These are phyloP conservation scores for Pistacia integerrima DNA, from an alignment of 345 rosid genomes.

Conservation along the genomic window DNA sequence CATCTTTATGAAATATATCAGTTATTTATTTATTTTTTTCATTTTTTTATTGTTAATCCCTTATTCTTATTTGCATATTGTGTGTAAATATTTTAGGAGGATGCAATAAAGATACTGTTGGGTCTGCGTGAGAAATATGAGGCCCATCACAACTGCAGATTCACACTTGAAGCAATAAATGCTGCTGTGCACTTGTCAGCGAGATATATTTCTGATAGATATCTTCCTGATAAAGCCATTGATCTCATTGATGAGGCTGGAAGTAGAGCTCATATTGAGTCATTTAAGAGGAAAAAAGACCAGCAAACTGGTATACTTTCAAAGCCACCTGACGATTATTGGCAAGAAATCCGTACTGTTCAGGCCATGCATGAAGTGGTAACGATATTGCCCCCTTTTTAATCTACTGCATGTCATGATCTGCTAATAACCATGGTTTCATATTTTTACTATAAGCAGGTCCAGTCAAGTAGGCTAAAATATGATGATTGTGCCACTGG, in stretches of 20 bases:
- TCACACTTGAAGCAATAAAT: slow-evolving; percentile 80
- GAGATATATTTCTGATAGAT: slow-evolving; percentile 86
- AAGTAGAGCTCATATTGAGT: slow-evolving; percentile 89
- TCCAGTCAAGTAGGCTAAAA: slow-evolving; percentile 56
- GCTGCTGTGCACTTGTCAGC: slow-evolving; percentile 89
- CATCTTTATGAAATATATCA: background rate
- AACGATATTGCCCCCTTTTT: slow-evolving; percentile 27
- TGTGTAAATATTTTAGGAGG: slow-evolving; percentile 60
- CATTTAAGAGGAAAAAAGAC: slow-evolving; percentile 84
- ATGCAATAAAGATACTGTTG: slow-evolving; percentile 78
- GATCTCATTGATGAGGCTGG: slow-evolving; percentile 99
- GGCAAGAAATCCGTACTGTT: slow-evolving; percentile 97
- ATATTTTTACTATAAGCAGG: slow-evolving; percentile 42
- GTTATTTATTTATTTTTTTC: background rate
- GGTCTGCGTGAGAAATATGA: slow-evolving; percentile 92
- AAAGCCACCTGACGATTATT: slow-evolving; percentile 83
- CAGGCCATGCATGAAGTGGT: slow-evolving; percentile 99
- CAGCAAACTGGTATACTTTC: slow-evolving; percentile 76
- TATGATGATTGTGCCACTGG: slow-evolving; percentile 42
- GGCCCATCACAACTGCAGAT: slow-evolving; percentile 85
- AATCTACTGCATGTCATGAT: slow-evolving; percentile 8
- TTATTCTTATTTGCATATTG: slow-evolving; percentile 25
- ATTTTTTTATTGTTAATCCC: background rate
- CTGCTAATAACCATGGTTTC: slow-evolving; percentile 23
- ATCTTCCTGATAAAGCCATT: slow-evolving; percentile 98